A percentile compares a stretch with the other conserved stretches of the same genome.
These are phyloP conservation scores for Thielaviopsis euricoi DNA, from an alignment of 2,329 filamentous ascomycete genomes.

Conservation along the genomic window DNA sequence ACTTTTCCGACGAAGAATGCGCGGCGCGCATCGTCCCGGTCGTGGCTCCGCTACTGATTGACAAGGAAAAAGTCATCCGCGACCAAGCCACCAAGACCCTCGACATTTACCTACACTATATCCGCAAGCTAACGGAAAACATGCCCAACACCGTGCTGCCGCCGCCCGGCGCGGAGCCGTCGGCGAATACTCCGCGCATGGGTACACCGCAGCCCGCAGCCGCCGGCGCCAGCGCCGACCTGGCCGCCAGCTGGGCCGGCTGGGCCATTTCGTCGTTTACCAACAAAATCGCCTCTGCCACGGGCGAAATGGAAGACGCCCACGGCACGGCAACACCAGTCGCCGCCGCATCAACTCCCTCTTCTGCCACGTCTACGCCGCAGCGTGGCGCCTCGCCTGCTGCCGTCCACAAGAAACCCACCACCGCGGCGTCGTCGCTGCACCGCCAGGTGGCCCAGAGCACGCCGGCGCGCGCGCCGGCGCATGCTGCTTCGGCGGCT, in stretches of 20 bases:
- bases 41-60: constrained; percentile 69
- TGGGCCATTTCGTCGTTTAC: constrained; percentile 99
- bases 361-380: constrained; percentile 24
- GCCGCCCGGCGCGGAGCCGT: constrained; percentile 37
- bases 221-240: constrained; percentile 19
- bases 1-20: constrained; percentile 81
- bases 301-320: constrained; percentile 65
- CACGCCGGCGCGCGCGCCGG: constrained; percentile 26
- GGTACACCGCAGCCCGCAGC: constrained; percentile 49
- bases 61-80: constrained; percentile 89
- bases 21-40: constrained; percentile 69
- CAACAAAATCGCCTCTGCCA: constrained; percentile 72
- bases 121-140: constrained; percentile 58
- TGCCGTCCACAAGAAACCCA: constrained; percentile 22
- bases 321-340: constrained; percentile 18
- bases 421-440: constrained; percentile 38
- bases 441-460: constrained; percentile 44
- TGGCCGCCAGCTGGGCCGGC: constrained; percentile 60
- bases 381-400: constrained; percentile 25
- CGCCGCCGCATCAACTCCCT: background rate
- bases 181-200: constrained; percentile 50
- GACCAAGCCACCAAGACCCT: constrained; percentile 84
- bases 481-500: constrained; percentile 23
- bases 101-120: constrained; percentile 67
- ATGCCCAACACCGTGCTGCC: constrained; percentile 73